These are phyloP conservation scores for Xerophyta viscosa DNA, from an alignment of 106 monocot species.

Conservation along the genomic window DNA sequence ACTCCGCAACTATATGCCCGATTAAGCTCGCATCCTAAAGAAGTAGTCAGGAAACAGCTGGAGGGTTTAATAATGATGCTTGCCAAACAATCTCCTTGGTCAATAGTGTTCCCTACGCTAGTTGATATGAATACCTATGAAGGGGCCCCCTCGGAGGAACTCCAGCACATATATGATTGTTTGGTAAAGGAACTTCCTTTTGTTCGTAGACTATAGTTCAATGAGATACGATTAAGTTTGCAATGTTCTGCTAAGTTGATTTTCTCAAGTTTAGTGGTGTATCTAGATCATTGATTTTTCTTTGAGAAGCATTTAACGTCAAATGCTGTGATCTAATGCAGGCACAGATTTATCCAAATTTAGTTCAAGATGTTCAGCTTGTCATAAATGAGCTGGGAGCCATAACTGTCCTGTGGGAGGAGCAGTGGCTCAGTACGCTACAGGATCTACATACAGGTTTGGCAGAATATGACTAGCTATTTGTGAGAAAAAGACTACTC, in stretches of 20 bases:
- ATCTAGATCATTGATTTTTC: neutral
- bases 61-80: conserved; percentile 74
- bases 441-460: conserved; percentile 97
- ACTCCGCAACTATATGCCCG: conserved; percentile 93
- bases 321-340: conserved; percentile 18
- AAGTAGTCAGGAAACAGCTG: conserved; percentile 63
- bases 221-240: too few species aligned
- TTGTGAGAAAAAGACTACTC: too few species aligned
- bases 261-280: neutral
- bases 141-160: conserved; percentile 62
- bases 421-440: conserved; percentile 94
- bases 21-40: conserved; percentile 80
- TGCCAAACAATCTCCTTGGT: conserved; percentile 74
- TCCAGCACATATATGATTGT: conserved; percentile 55
- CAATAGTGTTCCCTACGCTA: conserved; percentile 84
- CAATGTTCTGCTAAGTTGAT: conserved; percentile 2
- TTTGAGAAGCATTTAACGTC: neutral
- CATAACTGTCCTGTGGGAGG: conserved; percentile 97
- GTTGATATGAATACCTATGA: conserved; percentile 84
- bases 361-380: conserved; percentile 87
- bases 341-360: conserved; percentile 66
- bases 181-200: conserved; percentile 44
- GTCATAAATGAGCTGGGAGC: conserved; percentile 70
- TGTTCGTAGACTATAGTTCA: neutral
- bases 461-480: neutral